These are phyloP conservation scores for Apocynum venetum DNA, from an alignment of 257 asterid species.

Conservation along the genomic window DNA sequence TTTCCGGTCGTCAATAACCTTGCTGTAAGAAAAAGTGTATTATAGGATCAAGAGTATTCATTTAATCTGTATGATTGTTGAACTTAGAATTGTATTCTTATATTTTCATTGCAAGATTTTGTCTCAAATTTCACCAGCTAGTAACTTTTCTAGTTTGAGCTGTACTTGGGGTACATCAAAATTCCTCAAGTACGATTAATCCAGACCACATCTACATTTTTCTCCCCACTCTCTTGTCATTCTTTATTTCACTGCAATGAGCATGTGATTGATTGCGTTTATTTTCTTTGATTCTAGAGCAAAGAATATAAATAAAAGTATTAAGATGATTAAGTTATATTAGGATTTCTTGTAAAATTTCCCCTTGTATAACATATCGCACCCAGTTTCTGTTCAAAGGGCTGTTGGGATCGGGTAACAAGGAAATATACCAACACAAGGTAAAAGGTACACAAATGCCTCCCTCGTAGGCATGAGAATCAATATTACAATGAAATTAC, in stretches of 20 bases:
- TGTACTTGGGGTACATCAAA: too few relatives aligned
- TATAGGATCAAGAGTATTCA: not conserved
- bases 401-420: not conserved
- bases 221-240: not conserved
- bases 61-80: not conserved
- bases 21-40: not conserved
- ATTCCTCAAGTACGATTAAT: too few relatives aligned
- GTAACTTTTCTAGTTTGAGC: too few relatives aligned
- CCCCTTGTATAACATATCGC: not conserved
- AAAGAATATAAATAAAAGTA: not conserved
- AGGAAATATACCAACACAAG: too few relatives aligned
- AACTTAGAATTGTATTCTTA: not conserved
- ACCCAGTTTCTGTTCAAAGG: not conserved
- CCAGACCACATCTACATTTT: not conserved
- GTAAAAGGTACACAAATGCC: conserved; percentile 5
- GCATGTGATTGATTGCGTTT: not conserved
- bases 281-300: not conserved
- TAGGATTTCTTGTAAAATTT: not conserved
- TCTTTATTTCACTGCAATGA: not conserved
- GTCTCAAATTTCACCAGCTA: not conserved
- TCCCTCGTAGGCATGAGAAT: conserved; percentile 17
- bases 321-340: not conserved
- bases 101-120: not conserved
- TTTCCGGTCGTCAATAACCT: not conserved
- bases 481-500: conserved; percentile 23